Evolutionary conservation across 352 stramenopile genomes (phyloP).

Genomic region (Pythium sp.): DNA sequence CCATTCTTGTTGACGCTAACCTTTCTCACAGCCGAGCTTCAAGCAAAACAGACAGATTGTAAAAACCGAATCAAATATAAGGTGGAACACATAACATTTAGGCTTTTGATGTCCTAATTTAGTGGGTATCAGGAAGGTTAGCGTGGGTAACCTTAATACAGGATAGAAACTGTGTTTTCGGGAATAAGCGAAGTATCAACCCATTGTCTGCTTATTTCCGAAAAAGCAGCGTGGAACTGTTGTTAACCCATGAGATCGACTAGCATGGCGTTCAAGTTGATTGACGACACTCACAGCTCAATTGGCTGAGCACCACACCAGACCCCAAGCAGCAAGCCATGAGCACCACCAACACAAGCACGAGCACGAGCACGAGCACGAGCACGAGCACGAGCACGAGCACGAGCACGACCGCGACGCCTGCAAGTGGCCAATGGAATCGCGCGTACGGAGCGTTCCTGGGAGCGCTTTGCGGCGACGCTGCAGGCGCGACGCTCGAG

Average conservation of each 20-base stretch:
- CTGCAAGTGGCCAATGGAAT: constrained; percentile 12
- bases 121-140: not conserved
- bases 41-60: not conserved
- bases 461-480: constrained; percentile 45
- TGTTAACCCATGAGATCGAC: not conserved
- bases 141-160: not conserved
- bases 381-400: too few species aligned
- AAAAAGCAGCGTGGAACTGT: not conserved
- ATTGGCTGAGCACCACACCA: not conserved
- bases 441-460: constrained; percentile 49
- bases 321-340: not conserved
- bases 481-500: constrained; percentile 53
- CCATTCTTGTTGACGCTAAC: constrained; percentile 12
- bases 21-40: constrained; percentile 1
- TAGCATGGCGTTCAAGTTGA: not conserved
- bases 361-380: too few species aligned
- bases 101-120: not conserved
- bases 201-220: not conserved
- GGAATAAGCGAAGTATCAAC: not conserved
- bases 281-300: too few species aligned
- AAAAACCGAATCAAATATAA: not conserved
- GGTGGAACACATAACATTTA: not conserved
- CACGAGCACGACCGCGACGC: not conserved
- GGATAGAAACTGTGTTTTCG: not conserved
- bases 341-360: not conserved